Percentiles rank a stretch among this genome's conserved stretches.
Conservation (phyloP, 2,329 filamentous ascomycete genomes). For the Clarireedia sp. region DNA sequence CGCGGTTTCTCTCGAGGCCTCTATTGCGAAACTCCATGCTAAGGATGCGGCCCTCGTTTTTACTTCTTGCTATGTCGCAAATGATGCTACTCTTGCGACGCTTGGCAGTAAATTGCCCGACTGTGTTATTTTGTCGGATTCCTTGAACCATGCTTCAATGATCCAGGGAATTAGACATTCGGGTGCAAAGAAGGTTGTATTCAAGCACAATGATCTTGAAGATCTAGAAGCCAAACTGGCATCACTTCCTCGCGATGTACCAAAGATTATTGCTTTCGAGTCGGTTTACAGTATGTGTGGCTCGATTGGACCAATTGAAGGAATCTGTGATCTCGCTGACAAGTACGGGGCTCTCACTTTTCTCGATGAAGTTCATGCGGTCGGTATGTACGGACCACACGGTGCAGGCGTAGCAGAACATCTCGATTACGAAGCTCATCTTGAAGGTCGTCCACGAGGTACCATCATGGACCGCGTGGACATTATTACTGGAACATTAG, state of each 20-base stretch:
- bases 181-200: slow-evolving; percentile 93
- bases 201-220: slow-evolving; percentile 95
- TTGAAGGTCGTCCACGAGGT: slow-evolving; percentile 63
- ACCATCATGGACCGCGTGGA: slow-evolving; percentile 94
- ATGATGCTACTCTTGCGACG: slow-evolving; percentile 92
- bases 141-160: slow-evolving; percentile 97
- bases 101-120: slow-evolving; percentile 94
- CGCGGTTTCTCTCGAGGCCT: slow-evolving; percentile 74
- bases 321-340: slow-evolving; percentile 91
- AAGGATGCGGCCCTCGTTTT: slow-evolving; percentile 93
- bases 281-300: slow-evolving; percentile 99
- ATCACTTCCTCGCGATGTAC: slow-evolving; percentile 71
- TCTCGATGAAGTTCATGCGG: slow-evolving; percentile 95
- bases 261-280: slow-evolving; percentile 98
- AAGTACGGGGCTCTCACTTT: slow-evolving; percentile 98
- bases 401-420: slow-evolving; percentile 96
- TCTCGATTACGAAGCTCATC: slow-evolving; percentile 84
- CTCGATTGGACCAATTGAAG: slow-evolving; percentile 89
- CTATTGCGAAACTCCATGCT: slow-evolving; percentile 78
- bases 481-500: slow-evolving; percentile 94
- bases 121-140: slow-evolving; percentile 96
- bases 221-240: slow-evolving; percentile 91
- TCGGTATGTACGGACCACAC: slow-evolving; percentile 96
- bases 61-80: slow-evolving; percentile 96
- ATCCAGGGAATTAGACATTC: slow-evolving; percentile 98